Percentiles rank a stretch among this genome's conserved stretches.
These are phyloP conservation scores for Trichosanthes truncata DNA, from an alignment of 306 rosid species.

Conservation along the genomic window DNA sequence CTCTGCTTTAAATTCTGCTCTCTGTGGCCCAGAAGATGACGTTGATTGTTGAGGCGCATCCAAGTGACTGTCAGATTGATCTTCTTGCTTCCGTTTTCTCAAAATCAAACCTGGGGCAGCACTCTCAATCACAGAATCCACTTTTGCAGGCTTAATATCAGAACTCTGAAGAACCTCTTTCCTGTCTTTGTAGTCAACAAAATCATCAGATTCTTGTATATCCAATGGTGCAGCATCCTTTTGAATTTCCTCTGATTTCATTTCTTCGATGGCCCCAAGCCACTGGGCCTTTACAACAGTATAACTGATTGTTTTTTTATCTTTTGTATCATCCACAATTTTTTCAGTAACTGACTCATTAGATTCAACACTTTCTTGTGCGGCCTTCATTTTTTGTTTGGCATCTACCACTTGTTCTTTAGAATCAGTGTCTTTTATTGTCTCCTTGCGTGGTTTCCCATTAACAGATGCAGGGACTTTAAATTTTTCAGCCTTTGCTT, in stretches of 20 bases:
- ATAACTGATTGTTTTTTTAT: conserved; percentile 37
- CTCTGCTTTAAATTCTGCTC: conserved; percentile 48
- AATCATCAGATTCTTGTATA: conserved; percentile 39
- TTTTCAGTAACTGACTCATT: conserved; percentile 26
- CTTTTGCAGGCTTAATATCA: conserved; percentile 18
- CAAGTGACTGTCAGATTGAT: conserved; percentile 22
- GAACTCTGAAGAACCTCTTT: conserved; percentile 34
- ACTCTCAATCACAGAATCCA: conserved; percentile 48
- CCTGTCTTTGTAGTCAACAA: conserved; percentile 90
- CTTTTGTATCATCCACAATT: conserved; percentile 21
- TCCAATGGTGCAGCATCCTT: conserved; percentile 26
- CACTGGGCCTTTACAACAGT: conserved; percentile 68
- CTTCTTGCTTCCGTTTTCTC: conserved; percentile 72
- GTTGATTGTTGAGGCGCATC: conserved; percentile 30
- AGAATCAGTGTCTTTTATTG: conserved; percentile 24
- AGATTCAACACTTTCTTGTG: conserved; percentile 20
- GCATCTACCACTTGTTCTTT: conserved; percentile 26
- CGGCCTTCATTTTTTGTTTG: conserved; percentile 25
- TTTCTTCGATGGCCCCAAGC: conserved; percentile 71
- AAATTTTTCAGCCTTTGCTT: conserved; percentile 30
- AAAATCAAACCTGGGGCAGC: conserved; percentile 86
- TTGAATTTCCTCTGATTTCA: conserved; percentile 32
- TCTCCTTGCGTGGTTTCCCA: conserved; percentile 30
- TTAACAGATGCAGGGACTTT: conserved; percentile 26
- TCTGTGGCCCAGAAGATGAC: conserved; percentile 33